Base-by-base conservation (phyloP, 2,329 filamentous ascomycete species). In the Microdochium nivale region DNA sequence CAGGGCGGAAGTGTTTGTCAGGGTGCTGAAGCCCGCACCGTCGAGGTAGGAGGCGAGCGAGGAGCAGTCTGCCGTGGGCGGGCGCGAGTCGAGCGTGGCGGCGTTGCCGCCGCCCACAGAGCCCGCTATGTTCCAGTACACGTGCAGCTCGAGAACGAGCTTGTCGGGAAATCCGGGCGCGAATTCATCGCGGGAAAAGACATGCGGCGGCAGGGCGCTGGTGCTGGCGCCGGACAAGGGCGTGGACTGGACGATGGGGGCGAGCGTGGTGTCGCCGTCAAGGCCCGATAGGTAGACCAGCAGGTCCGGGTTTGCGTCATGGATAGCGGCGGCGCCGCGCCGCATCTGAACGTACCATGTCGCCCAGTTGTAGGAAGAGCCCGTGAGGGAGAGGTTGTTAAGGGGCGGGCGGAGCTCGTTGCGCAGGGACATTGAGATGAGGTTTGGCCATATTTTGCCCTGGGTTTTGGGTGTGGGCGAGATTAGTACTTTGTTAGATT, bases 231-330 rank as follows among this genome's bases (percentile, higher is more conserved):
- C n/a, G 25, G 46, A 5, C 24, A 30, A 19, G n/a, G 73, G 70
- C 0, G 68, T 69, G 9, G 74, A 76, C 2, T 67, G 65, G 19
- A 77, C 72, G 5, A 83, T 69, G 9, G 78, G 77, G 1, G 70
- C 70, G 7, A 83, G 62, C 23, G 69, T 76, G 0, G 77, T 80
- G 61, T 82, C 79, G 63, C 72, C 83, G 61, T 75, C 71, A n/a
- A 83, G 69, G 0, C 80, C 80, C 2, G 79, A 83, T 25, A 83
- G 69, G 63, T 82, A 79, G 55, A 84, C 77, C n/a, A 83, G 64
- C 2, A 77, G 63, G 50, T 73, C 62, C 0, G 73, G 65, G 61
- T 83, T 79, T 10, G 73, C 74, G 2, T 62, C 60, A 63, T 82
- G 69, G 50, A 83, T 72, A 4, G 74, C 70, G 19, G 68, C 61